A percentile compares a stretch with the other conserved stretches of the same genome.
Conservation (phyloP, 352 stramenopile genomes). For the Phytophthora podocarpi region DNA sequence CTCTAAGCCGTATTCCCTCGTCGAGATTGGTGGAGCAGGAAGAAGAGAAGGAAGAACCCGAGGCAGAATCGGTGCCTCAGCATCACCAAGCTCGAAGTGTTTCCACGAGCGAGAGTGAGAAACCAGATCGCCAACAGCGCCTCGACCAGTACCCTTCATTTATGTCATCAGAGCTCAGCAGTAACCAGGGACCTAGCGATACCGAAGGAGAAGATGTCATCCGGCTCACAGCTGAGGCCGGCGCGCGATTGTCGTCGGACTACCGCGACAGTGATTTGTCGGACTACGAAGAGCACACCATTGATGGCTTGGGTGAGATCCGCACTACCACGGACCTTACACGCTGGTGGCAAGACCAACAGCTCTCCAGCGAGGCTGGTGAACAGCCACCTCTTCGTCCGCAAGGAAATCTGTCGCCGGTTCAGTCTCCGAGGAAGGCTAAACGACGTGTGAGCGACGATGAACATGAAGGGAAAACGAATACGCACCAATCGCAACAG, state of each 20-base stretch:
- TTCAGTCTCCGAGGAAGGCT: constrained; percentile 16
- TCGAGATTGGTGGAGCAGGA: constrained; percentile 26
- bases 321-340: constrained; percentile 52
- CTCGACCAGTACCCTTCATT: constrained; percentile 37
- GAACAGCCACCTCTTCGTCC: constrained; percentile 3
- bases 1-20: constrained; percentile 16
- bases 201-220: constrained; percentile 30
- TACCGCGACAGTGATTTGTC: constrained; percentile 41
- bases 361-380: constrained; percentile 15
- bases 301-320: constrained; percentile 42
- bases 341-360: constrained; percentile 51
- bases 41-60: constrained; percentile 33
- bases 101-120: constrained; percentile 22
- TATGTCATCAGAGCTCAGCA: constrained; percentile 40
- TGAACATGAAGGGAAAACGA: constrained; percentile 4
- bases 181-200: constrained; percentile 28
- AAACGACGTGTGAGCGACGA: constrained; percentile 16
- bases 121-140: constrained; percentile 1
- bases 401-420: constrained; percentile 19
- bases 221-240: constrained; percentile 31
- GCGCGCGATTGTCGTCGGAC: constrained; percentile 23
- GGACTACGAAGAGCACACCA: constrained; percentile 54
- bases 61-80: constrained; percentile 21
- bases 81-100: constrained; percentile 18
- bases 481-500: constrained; percentile 6